These are phyloP conservation scores for Suillus lakei DNA, from an alignment of 768 basidiomycete species.

Conservation along the genomic window DNA sequence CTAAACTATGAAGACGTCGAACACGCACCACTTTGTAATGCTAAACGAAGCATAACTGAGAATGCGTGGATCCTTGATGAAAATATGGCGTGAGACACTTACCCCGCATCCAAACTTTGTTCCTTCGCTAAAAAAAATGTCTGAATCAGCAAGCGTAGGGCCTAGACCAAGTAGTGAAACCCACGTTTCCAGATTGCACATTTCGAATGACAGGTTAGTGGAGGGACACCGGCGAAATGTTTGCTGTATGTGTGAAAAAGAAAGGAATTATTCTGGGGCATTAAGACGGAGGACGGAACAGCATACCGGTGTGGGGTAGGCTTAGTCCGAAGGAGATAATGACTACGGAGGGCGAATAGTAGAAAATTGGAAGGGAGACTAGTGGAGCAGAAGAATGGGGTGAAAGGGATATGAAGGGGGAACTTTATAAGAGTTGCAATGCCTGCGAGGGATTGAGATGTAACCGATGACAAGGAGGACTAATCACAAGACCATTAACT, in stretches of 20 bases:
- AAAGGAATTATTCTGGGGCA: conserved; percentile 6
- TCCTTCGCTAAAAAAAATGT: conserved; percentile 59
- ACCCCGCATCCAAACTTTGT: conserved; percentile 74
- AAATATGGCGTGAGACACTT: conserved; percentile 33
- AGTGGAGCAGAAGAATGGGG: conserved; percentile 14
- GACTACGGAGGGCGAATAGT: conserved; percentile 12
- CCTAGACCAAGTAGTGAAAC: conserved; percentile 25
- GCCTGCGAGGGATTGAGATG: conserved; percentile 18
- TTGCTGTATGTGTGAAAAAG: conserved; percentile 10
- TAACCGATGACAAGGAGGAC: conserved; percentile 19
- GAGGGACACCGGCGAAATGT: conserved; percentile 15
- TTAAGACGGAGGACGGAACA: conserved; percentile 10
- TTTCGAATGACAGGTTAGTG: conserved; percentile 28
- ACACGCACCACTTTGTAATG: conserved; percentile 73
- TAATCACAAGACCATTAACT: conserved; percentile 34
- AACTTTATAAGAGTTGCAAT: conserved; percentile 37
- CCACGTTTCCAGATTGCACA: conserved; percentile 65
- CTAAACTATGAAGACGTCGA: conserved; percentile 44
- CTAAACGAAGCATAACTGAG: conserved; percentile 32
- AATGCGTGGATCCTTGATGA: neutral
- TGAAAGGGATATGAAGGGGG: conserved; percentile 8
- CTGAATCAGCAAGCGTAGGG: conserved; percentile 30
- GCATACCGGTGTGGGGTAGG: conserved; percentile 21
- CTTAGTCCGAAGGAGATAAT: conserved; percentile 4
- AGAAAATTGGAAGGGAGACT: conserved; percentile 14